Evolutionary conservation across 371 early-diverging fungal species (phyloP).

Genomic region (Umbelopsis sp.): DNA sequence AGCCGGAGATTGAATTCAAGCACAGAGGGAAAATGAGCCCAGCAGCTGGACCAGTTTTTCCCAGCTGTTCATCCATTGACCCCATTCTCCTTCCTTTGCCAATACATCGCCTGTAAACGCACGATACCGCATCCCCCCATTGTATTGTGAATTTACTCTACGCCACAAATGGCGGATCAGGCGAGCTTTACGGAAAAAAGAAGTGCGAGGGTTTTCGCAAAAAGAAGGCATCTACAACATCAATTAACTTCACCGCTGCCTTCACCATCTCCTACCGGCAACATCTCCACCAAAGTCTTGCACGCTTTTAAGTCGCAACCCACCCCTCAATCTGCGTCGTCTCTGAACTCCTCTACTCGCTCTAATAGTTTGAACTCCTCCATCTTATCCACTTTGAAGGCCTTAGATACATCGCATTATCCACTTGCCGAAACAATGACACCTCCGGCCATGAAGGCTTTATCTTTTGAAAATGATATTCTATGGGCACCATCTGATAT

Average conservation of each 20-base stretch:
- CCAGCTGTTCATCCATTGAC: slow-evolving; percentile 16
- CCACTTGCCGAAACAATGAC: slow-evolving; percentile 15
- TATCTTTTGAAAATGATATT: slow-evolving; percentile 1
- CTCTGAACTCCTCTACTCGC: slow-evolving; percentile 14
- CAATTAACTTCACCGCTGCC: slow-evolving; percentile 14
- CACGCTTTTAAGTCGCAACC: background rate
- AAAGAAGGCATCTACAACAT: slow-evolving; percentile 15
- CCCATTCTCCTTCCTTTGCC: background rate
- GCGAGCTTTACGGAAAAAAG: slow-evolving; percentile 15
- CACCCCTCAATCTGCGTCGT: background rate
- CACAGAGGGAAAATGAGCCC: slow-evolving; percentile 3
- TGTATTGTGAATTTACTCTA: background rate
- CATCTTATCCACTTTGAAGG: background rate
- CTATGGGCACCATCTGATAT: background rate
- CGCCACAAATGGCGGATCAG: slow-evolving; percentile 18
- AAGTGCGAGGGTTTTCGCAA: slow-evolving; percentile 12
- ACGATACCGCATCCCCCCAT: background rate
- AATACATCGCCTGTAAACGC: background rate
- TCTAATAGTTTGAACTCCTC: slow-evolving; percentile 14
- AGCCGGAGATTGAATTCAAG: slow-evolving; percentile 3
- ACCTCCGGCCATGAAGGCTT: slow-evolving; percentile 11
- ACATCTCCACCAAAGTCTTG: slow-evolving; percentile 16
- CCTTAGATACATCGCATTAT: background rate
- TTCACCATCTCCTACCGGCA: slow-evolving; percentile 10
- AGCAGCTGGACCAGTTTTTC: slow-evolving; percentile 9